phyloP scores from a whole-genome alignment of 306 rosid genomes.

The Hippophae tibetana region DNA sequence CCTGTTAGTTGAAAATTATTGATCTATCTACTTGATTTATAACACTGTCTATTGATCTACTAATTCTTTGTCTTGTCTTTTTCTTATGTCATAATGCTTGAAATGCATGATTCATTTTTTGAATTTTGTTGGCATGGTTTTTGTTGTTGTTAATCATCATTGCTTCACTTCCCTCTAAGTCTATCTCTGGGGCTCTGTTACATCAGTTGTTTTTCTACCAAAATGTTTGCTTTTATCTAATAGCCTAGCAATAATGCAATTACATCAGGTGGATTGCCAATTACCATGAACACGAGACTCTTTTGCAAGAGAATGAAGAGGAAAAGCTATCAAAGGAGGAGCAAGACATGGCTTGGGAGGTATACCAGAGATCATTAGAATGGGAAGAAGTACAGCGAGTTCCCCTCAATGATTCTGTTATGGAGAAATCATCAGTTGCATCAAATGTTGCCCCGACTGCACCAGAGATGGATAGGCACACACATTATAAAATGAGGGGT shows the following conservation, averaged over 20 bases:
- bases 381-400: slow-evolving; percentile 91
- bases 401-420: slow-evolving; percentile 37
- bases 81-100: no score
- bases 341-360: slow-evolving; percentile 98
- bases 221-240: no score
- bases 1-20: neutral
- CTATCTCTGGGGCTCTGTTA: no score
- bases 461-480: slow-evolving; percentile 16
- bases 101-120: no score
- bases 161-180: no score
- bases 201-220: no score
- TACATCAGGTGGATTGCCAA: slow-evolving; percentile 68
- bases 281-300: slow-evolving; percentile 79
- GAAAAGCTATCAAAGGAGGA: slow-evolving; percentile 92
- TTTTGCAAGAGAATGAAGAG: slow-evolving; percentile 89
- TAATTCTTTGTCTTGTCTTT: neutral
- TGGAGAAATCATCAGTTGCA: slow-evolving; percentile 33
- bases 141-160: no score
- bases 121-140: no score
- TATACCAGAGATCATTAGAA: slow-evolving; percentile 55
- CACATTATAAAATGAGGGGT: slow-evolving; percentile 30
- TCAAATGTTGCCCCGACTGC: slow-evolving; percentile 19
- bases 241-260: neutral
- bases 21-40: neutral
- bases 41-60: neutral